phyloP scores from a whole-genome alignment of 371 early-diverging fungal species.

The Mortierella polycephala region DNA sequence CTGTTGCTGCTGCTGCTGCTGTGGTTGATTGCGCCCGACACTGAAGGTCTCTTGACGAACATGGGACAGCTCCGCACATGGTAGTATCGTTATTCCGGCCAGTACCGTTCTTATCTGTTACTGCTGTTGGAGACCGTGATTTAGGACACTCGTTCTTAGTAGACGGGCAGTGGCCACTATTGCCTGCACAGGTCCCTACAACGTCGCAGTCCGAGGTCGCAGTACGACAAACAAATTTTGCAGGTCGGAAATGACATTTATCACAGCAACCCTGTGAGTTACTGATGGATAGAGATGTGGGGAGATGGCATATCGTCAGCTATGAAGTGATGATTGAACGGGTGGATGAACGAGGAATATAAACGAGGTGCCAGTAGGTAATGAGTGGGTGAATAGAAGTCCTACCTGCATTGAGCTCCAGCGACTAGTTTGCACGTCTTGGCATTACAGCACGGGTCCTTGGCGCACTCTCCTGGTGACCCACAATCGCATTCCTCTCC shows the following conservation, averaged over 20 bases:
- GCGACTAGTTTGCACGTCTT: conserved; percentile 81
- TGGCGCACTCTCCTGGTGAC: conserved; percentile 70
- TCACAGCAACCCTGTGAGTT: conserved; percentile 80
- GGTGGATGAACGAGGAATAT: too few relatives aligned
- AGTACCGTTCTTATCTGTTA: conserved; percentile 4
- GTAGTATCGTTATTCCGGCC: not conserved
- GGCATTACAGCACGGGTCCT: conserved; percentile 84
- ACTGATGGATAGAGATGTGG: conserved; percentile 67
- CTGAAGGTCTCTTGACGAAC: conserved; percentile 86
- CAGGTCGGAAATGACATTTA: conserved; percentile 75
- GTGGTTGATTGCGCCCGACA: conserved; percentile 60
- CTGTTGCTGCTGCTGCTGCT: conserved; percentile 53
- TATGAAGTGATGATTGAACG: not conserved
- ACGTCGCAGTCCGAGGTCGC: conserved; percentile 81
- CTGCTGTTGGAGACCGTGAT: not conserved
- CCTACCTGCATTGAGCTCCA: conserved; percentile 73
- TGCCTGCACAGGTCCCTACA: conserved; percentile 82
- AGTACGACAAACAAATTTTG: conserved; percentile 75
- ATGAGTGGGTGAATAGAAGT: not conserved
- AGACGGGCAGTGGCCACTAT: conserved; percentile 33
- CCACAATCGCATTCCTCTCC: conserved; percentile 97
- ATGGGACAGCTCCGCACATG: conserved; percentile 64
- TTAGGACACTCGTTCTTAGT: conserved; percentile 29
- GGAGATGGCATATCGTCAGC: not conserved
- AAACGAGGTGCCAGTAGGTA: too few relatives aligned